phyloP scores from a whole-genome alignment of 331 rosid genomes.

The Malus hybrid region DNA sequence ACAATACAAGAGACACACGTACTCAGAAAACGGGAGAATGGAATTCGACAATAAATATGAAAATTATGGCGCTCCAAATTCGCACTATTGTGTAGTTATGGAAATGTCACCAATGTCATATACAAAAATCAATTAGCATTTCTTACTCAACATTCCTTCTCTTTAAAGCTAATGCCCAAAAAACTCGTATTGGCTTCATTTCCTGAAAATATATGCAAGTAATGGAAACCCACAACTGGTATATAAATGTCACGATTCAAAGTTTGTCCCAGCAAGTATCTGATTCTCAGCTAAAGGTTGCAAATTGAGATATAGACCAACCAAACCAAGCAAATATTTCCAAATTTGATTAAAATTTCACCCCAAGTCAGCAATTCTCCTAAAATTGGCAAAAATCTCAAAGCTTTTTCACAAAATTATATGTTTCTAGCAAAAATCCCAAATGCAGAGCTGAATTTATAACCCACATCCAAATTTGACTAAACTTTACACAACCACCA shows the following conservation, averaged over 20 bases:
- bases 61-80: not conserved
- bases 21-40: not conserved
- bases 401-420: not conserved
- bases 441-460: not conserved
- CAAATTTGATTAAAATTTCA: conserved; percentile 5
- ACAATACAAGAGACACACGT: not conserved
- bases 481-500: conserved; percentile 3
- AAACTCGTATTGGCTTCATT: not conserved
- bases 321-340: not conserved
- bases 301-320: not conserved
- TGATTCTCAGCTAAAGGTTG: not conserved
- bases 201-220: not conserved
- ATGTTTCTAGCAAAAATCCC: not conserved
- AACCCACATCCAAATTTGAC: conserved; percentile 4
- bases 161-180: too few species aligned
- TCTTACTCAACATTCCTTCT: not conserved
- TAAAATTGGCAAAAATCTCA: not conserved
- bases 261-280: not conserved
- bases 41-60: not conserved
- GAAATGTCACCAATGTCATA: not conserved
- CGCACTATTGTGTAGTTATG: not conserved
- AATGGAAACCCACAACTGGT: not conserved
- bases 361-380: not conserved
- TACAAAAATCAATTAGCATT: not conserved
- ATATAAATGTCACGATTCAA: not conserved